Conservation (phyloP, 2,329 filamentous ascomycete genomes). For the Ophiostoma fasciatum region DNA sequence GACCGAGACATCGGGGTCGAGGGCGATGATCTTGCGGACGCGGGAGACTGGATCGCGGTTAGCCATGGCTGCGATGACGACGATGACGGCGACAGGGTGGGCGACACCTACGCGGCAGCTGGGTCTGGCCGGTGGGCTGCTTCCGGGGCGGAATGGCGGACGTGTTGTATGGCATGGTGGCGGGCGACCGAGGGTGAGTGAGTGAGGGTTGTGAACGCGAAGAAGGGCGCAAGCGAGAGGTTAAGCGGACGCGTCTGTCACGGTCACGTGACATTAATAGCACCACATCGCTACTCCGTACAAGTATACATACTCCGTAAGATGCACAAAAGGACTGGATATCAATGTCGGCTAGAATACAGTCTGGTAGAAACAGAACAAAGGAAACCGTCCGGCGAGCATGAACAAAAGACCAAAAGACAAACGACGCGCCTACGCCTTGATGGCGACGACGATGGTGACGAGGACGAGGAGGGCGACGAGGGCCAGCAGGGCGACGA, state of each 20-base stretch:
- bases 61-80: not conserved
- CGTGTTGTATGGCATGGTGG: slow-evolving; percentile 77
- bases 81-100: not conserved
- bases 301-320: too few species aligned
- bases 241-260: too few species aligned
- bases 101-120: slow-evolving; percentile 57
- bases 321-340: not conserved
- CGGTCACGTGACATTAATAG: too few species aligned
- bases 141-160: slow-evolving; percentile 64
- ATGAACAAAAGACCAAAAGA: not conserved
- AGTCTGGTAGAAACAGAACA: not conserved
- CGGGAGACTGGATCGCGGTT: slow-evolving; percentile 52
- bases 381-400: not conserved
- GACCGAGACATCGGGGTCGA: slow-evolving; percentile 71
- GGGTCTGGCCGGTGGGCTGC: slow-evolving; percentile 72
- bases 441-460: slow-evolving; percentile 38
- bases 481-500: slow-evolving; percentile 67
- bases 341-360: too few species aligned
- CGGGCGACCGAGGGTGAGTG: not conserved
- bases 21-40: slow-evolving; percentile 87
- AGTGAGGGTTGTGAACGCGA: too few species aligned
- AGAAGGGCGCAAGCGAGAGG: too few species aligned
- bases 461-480: slow-evolving; percentile 47
- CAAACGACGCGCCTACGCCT: slow-evolving; percentile 14
- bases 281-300: too few species aligned